phyloP scores from a whole-genome alignment of 2,329 filamentous ascomycete genomes.

The Colletotrichum neosansevieriae region DNA sequence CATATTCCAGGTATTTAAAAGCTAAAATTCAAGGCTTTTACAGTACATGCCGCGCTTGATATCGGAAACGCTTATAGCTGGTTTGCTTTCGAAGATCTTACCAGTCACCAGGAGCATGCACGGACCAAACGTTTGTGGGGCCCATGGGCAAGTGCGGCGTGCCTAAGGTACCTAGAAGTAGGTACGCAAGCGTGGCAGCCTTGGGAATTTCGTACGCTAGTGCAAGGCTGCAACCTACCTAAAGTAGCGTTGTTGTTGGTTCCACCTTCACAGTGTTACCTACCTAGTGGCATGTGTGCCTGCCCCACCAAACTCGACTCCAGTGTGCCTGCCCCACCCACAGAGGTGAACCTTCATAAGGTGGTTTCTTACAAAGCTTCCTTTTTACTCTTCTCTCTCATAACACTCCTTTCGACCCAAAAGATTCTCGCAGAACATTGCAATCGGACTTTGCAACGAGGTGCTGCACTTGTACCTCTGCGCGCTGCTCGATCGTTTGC shows the following conservation, averaged over 20 bases:
- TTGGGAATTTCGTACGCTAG: slow-evolving; percentile 22
- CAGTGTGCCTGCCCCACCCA: slow-evolving; percentile 23
- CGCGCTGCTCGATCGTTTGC: too few species aligned
- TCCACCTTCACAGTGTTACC: slow-evolving; percentile 14
- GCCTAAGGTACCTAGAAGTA: neutral
- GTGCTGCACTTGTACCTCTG: too few species aligned
- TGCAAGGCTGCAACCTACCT: slow-evolving; percentile 34
- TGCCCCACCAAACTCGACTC: slow-evolving; percentile 35
- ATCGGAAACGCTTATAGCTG: too few species aligned
- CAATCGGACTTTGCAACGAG: too few species aligned
- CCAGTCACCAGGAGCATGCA: slow-evolving; percentile 8
- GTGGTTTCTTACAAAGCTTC: neutral
- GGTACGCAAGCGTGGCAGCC: slow-evolving; percentile 25
- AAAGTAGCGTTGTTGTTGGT: slow-evolving; percentile 19
- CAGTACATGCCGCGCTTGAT: too few species aligned
- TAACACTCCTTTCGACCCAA: too few species aligned
- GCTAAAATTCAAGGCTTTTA: too few species aligned
- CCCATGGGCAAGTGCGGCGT: slow-evolving; percentile 8
- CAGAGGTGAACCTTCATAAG: slow-evolving; percentile 23
- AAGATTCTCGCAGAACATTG: too few species aligned
- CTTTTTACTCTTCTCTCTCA: neutral
- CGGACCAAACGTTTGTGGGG: slow-evolving; percentile 35
- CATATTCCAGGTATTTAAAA: too few species aligned
- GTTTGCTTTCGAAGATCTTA: neutral
- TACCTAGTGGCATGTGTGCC: neutral